These are phyloP conservation scores for Quillaja saponaria DNA, from an alignment of 306 rosid genomes.

Conservation along the genomic window DNA sequence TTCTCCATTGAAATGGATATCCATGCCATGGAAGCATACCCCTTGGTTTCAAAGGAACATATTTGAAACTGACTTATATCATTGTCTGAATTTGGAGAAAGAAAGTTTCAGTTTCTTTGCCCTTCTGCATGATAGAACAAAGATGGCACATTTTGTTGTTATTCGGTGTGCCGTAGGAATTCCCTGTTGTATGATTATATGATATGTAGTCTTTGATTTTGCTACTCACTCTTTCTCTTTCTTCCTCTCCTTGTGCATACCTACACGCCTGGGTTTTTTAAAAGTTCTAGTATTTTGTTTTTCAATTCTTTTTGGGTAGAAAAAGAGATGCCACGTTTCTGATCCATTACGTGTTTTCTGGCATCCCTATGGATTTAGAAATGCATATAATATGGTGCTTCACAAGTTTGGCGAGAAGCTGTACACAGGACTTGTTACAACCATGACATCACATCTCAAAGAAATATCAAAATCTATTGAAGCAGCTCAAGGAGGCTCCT, in stretches of 20 bases:
- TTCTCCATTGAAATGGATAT: too few relatives aligned
- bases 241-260: not conserved
- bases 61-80: too few relatives aligned
- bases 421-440: slow-evolving; percentile 65
- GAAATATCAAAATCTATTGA: slow-evolving; percentile 71
- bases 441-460: slow-evolving; percentile 69
- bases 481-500: slow-evolving; percentile 67
- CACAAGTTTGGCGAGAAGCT: slow-evolving; percentile 95
- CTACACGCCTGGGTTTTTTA: not conserved
- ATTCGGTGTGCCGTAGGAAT: too few relatives aligned
- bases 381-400: slow-evolving; percentile 96
- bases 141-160: too few relatives aligned
- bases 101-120: too few relatives aligned
- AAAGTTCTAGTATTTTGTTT: not conserved
- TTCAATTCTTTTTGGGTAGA: not conserved
- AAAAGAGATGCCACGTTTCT: slow-evolving; percentile 27
- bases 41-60: too few relatives aligned
- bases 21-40: too few relatives aligned
- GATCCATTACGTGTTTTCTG: not conserved
- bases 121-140: too few relatives aligned
- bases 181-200: too few relatives aligned
- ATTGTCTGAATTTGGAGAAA: too few relatives aligned
- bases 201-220: too few relatives aligned
- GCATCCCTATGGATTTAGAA: slow-evolving; percentile 55
- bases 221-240: not conserved